Percentiles rank a stretch among this genome's conserved stretches.
Evolutionary conservation across 2,329 filamentous ascomycete genomes (phyloP).

Genomic region (Penicillium sp.): DNA sequence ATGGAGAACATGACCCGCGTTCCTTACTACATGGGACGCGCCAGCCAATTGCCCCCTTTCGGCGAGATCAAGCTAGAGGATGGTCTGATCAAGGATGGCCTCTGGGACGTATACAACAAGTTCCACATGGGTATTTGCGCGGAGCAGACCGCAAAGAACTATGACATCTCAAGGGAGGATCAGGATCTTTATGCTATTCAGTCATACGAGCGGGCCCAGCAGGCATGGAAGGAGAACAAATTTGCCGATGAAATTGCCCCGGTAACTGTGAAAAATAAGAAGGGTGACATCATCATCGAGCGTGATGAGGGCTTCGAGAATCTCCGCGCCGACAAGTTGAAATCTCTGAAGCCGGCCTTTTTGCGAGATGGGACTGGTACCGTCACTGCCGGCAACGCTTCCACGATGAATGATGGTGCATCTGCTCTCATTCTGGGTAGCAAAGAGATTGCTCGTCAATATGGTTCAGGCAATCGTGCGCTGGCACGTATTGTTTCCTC

Average conservation of each 20-base stretch:
- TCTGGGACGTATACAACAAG: slow-evolving; percentile 95
- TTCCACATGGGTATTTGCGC: slow-evolving; percentile 98
- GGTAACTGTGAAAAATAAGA: slow-evolving; percentile 80
- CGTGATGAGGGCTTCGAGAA: slow-evolving; percentile 89
- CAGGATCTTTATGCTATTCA: slow-evolving; percentile 90
- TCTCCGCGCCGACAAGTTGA: slow-evolving; percentile 82
- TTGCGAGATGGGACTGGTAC: slow-evolving; percentile 81
- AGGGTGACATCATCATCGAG: slow-evolving; percentile 76
- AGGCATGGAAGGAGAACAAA: slow-evolving; percentile 78
- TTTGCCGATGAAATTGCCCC: slow-evolving; percentile 91
- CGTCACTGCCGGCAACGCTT: slow-evolving; percentile 92
- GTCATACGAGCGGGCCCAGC: slow-evolving; percentile 86
- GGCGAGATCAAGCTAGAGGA: slow-evolving; percentile 88
- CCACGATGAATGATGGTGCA: slow-evolving; percentile 91
- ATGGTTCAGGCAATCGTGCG: slow-evolving; percentile 74
- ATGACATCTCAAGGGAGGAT: slow-evolving; percentile 75
- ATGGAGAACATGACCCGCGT: slow-evolving; percentile 98
- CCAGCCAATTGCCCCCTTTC: slow-evolving; percentile 80
- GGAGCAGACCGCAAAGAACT: slow-evolving; percentile 89
- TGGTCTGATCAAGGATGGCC: slow-evolving; percentile 87
- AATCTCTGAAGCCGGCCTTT: slow-evolving; percentile 88
- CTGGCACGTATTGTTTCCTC: slow-evolving; percentile 83
- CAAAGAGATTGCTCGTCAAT: slow-evolving; percentile 77
- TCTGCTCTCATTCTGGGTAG: slow-evolving; percentile 84
- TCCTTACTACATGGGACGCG: slow-evolving; percentile 83